A percentile compares a stretch with the other conserved stretches of the same genome.
Conservation (phyloP, 257 asterid genomes). For the Primulina eburnea region DNA sequence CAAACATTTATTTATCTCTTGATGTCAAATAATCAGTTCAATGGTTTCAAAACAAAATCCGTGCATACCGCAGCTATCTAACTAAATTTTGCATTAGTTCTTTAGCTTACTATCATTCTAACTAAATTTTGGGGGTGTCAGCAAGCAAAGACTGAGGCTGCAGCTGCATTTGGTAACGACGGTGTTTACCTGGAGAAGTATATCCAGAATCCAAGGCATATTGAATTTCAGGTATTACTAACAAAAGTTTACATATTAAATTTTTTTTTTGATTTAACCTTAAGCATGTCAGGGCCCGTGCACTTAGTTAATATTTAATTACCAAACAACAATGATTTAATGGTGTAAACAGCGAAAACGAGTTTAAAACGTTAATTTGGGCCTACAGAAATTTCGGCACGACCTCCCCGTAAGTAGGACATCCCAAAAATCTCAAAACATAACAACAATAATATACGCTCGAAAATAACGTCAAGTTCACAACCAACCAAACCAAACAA, state of each 20-base stretch:
- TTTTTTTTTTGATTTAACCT: not conserved
- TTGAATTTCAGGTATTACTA: constrained; percentile 69
- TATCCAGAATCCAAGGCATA: constrained; percentile 93
- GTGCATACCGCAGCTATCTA: constrained; percentile 7
- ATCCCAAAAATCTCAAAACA: too few species aligned
- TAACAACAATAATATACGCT: too few species aligned
- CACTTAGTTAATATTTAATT: too few species aligned
- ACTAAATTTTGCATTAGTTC: not conserved
- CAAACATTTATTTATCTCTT: not conserved
- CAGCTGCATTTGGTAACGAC: constrained; percentile 99
- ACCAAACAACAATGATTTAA: too few species aligned
- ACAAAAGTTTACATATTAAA: constrained; percentile 8
- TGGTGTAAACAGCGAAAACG: too few species aligned
- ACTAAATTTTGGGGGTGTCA: constrained; percentile 19
- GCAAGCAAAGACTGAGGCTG: constrained; percentile 94
- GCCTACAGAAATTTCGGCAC: too few species aligned
- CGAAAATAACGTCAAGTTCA: too few species aligned
- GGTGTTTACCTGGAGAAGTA: constrained; percentile 97
- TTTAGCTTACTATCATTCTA: constrained; percentile 10
- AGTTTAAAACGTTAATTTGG: too few species aligned
- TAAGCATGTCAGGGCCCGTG: too few species aligned
- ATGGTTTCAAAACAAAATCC: not conserved
- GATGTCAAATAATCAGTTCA: not conserved
- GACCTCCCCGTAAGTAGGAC: too few species aligned
- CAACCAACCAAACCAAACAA: too few species aligned